Evolutionary conservation across 257 asterid species (phyloP).

Genomic region (Craterostigma plantagineum): DNA sequence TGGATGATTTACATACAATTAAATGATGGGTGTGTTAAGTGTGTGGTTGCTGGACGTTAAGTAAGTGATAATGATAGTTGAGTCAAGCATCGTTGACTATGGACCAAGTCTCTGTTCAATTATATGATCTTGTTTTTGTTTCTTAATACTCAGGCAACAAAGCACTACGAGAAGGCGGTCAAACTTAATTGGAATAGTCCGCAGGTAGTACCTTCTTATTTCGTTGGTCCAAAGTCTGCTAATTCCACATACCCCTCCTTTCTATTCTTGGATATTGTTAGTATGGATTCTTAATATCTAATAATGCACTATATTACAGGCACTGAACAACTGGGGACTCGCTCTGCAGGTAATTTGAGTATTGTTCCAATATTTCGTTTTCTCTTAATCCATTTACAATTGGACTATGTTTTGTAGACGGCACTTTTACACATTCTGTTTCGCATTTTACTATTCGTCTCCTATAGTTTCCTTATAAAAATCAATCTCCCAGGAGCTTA

Average conservation of each 20-base stretch:
- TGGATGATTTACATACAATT: too few relatives aligned
- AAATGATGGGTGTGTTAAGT: too few relatives aligned
- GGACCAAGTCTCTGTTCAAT: too few relatives aligned
- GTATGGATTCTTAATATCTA: too few relatives aligned
- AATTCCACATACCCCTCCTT: too few relatives aligned
- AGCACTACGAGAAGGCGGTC: slow-evolving; percentile 85
- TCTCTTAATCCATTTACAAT: slow-evolving; percentile 1
- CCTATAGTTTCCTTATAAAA: slow-evolving; percentile 7
- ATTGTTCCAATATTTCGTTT: neutral
- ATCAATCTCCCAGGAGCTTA: slow-evolving; percentile 99
- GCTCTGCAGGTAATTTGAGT: slow-evolving; percentile 73
- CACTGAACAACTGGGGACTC: slow-evolving; percentile 99
- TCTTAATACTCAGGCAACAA: slow-evolving; percentile 62
- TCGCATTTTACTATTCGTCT: slow-evolving; percentile 1
- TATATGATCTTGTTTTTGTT: slow-evolving; percentile 12
- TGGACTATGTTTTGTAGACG: too few relatives aligned
- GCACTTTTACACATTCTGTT: too few relatives aligned
- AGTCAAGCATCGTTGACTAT: too few relatives aligned
- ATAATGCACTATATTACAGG: slow-evolving; percentile 46
- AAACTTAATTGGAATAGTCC: slow-evolving; percentile 99
- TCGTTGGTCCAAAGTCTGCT: too few relatives aligned
- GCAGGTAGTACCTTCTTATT: slow-evolving; percentile 39
- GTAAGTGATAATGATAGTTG: too few relatives aligned
- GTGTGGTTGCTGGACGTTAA: too few relatives aligned
- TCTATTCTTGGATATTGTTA: too few relatives aligned